A percentile compares a stretch with the other conserved stretches of the same genome.
phyloP scores from a whole-genome alignment of 1,139 yeast species.

The Geotrichum candidum region DNA sequence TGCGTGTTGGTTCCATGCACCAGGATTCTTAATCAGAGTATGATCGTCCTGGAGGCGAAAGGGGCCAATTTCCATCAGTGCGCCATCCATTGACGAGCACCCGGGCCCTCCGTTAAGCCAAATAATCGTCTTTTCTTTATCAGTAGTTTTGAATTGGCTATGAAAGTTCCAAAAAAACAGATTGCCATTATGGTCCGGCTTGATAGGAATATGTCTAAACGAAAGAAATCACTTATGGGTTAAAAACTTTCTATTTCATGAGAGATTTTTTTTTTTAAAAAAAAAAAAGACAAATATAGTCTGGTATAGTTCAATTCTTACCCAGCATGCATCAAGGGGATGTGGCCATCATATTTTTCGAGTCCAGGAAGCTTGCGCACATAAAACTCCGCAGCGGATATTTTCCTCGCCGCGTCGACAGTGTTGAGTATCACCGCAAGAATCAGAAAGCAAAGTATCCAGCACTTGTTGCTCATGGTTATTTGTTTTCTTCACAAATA shows the following conservation, averaged over 20 bases:
- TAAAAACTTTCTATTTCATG: too few relatives aligned
- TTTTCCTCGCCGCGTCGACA: not conserved
- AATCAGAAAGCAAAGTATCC: not conserved
- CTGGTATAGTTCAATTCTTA: slow-evolving; percentile 18
- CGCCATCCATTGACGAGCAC: slow-evolving; percentile 97
- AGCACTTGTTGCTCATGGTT: not conserved
- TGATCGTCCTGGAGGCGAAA: slow-evolving; percentile 52
- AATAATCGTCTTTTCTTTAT: slow-evolving; percentile 36
- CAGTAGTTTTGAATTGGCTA: slow-evolving; percentile 29
- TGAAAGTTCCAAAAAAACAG: slow-evolving; percentile 70
- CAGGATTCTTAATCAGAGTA: slow-evolving; percentile 50
- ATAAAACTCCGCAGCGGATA: slow-evolving; percentile 34
- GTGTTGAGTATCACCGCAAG: not conserved
- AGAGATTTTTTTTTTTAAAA: too few relatives aligned
- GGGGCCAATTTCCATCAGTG: slow-evolving; percentile 89
- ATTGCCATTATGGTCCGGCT: slow-evolving; percentile 50
- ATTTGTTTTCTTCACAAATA: too few relatives aligned
- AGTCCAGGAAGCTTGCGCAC: slow-evolving; percentile 36
- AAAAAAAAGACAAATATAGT: too few relatives aligned
- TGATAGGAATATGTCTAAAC: slow-evolving; percentile 39
- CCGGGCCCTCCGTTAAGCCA: slow-evolving; percentile 93
- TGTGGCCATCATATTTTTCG: slow-evolving; percentile 22
- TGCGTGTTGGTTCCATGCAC: slow-evolving; percentile 80
- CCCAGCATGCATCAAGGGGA: slow-evolving; percentile 43
- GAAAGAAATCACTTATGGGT: too few relatives aligned